A percentile compares a stretch with the other conserved stretches of the same genome.
phyloP scores from a whole-genome alignment of 768 basidiomycete genomes.

The Pleurotus tuber-regium region DNA sequence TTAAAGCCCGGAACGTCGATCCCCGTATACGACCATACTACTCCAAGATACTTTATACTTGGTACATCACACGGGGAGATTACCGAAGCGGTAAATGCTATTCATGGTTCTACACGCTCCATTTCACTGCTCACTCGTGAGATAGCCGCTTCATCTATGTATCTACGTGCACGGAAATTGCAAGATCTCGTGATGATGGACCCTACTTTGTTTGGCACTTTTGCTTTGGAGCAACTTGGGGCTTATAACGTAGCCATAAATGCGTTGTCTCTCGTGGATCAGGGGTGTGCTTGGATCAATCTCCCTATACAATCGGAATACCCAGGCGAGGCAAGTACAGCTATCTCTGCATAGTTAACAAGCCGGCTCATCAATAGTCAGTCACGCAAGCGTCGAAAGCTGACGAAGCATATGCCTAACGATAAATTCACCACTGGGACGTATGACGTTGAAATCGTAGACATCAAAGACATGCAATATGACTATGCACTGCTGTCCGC shows the following conservation, averaged over 20 bases:
- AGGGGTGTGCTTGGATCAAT: slow-evolving; percentile 80
- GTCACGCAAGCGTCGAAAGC: slow-evolving; percentile 68
- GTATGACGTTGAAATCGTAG: slow-evolving; percentile 74
- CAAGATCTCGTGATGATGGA: slow-evolving; percentile 52
- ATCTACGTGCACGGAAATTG: slow-evolving; percentile 83
- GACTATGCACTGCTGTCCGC: slow-evolving; percentile 77
- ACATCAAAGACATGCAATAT: slow-evolving; percentile 74
- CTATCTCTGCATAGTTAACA: slow-evolving; percentile 16
- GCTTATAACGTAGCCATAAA: slow-evolving; percentile 88
- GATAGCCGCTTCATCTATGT: slow-evolving; percentile 89
- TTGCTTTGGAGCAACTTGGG: slow-evolving; percentile 70
- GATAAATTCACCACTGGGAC: slow-evolving; percentile 60
- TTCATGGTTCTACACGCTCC: slow-evolving; percentile 10
- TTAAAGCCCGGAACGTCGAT: slow-evolving; percentile 93
- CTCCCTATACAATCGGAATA: slow-evolving; percentile 53
- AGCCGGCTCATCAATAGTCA: slow-evolving; percentile 27
- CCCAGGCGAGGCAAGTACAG: slow-evolving; percentile 43
- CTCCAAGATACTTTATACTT: slow-evolving; percentile 90
- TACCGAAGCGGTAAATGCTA: slow-evolving; percentile 79
- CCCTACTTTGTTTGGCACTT: slow-evolving; percentile 34
- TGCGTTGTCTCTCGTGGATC: slow-evolving; percentile 78
- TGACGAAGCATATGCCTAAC: slow-evolving; percentile 77
- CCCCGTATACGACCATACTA: slow-evolving; percentile 84
- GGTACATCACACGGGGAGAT: slow-evolving; percentile 85
- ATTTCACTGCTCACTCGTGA: slow-evolving; percentile 11